Conservation (phyloP, 1,284 basidiomycete species). For the Sporisorium reilianum region DNA sequence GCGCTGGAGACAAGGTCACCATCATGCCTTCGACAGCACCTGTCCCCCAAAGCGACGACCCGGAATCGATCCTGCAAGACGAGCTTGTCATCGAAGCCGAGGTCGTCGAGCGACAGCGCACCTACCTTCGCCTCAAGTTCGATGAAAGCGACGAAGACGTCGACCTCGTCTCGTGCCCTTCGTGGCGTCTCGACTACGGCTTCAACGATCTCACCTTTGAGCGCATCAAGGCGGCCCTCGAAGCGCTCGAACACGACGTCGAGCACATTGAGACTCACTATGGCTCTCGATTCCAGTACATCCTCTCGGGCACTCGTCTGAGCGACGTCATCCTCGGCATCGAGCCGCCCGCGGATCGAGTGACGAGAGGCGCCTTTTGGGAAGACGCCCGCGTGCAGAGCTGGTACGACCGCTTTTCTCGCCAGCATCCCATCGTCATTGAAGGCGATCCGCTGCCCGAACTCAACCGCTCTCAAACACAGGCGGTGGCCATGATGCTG, state of each 20-base stretch:
- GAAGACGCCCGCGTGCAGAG: conserved; percentile 70
- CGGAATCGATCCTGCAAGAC: conserved; percentile 12
- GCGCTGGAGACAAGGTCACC: conserved; percentile 55
- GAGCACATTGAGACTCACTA: conserved; percentile 66
- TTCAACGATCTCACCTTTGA: conserved; percentile 77
- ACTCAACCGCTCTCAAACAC: conserved; percentile 82
- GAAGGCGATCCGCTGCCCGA: conserved; percentile 84
- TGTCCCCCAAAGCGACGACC: not conserved
- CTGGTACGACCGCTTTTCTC: conserved; percentile 71
- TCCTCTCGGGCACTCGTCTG: conserved; percentile 54
- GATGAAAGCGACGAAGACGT: conserved; percentile 47
- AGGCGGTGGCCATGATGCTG: conserved; percentile 88
- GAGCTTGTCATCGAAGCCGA: conserved; percentile 49
- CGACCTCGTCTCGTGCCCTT: conserved; percentile 56
- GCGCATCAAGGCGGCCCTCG: conserved; percentile 79
- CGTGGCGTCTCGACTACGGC: conserved; percentile 78
- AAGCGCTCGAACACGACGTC: conserved; percentile 76
- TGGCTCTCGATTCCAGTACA: conserved; percentile 49
- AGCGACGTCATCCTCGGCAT: conserved; percentile 71
- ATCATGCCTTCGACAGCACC: conserved; percentile 36
- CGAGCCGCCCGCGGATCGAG: conserved; percentile 75
- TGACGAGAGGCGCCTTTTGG: conserved; percentile 74
- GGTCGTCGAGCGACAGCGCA: conserved; percentile 53
- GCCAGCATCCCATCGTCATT: conserved; percentile 74
- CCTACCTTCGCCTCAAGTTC: conserved; percentile 59